Percentiles rank a stretch among this genome's conserved stretches.
phyloP scores from a whole-genome alignment of 495 filamentous ascomycete species.

The Trypethelium eluteriae region DNA sequence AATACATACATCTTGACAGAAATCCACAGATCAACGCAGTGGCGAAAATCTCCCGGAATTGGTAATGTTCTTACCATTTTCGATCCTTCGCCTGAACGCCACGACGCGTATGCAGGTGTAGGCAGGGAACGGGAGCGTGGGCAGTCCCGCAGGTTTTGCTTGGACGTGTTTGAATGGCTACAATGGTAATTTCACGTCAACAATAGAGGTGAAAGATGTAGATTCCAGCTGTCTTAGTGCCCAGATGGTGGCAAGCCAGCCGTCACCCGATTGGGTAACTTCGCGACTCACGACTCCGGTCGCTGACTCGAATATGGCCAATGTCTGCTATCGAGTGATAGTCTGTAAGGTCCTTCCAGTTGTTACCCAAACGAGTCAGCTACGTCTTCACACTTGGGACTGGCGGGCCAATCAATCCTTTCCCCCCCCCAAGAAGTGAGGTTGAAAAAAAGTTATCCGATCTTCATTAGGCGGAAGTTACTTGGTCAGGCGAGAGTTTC shows the following conservation, averaged over 20 bases:
- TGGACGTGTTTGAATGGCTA: not conserved
- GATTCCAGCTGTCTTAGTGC: no score
- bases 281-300: no score
- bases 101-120: not conserved
- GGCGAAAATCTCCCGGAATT: not conserved
- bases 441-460: constrained; percentile 10
- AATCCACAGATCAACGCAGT: constrained; percentile 1
- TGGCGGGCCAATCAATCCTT: no score
- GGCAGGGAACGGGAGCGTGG: not conserved
- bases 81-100: not conserved
- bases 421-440: not conserved
- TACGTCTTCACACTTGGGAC: not conserved
- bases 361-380: not conserved
- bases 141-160: not conserved
- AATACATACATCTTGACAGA: no score
- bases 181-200: not conserved
- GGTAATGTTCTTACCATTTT: not conserved
- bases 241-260: no score
- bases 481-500: constrained; percentile 4
- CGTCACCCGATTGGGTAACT: no score
- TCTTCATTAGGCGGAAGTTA: constrained; percentile 9
- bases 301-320: no score
- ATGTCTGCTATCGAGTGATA: no score
- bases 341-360: no score
- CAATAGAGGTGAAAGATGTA: no score